These are phyloP conservation scores for Rhynchosporium agropyri DNA, from an alignment of 2,329 filamentous ascomycete species.

Conservation along the genomic window DNA sequence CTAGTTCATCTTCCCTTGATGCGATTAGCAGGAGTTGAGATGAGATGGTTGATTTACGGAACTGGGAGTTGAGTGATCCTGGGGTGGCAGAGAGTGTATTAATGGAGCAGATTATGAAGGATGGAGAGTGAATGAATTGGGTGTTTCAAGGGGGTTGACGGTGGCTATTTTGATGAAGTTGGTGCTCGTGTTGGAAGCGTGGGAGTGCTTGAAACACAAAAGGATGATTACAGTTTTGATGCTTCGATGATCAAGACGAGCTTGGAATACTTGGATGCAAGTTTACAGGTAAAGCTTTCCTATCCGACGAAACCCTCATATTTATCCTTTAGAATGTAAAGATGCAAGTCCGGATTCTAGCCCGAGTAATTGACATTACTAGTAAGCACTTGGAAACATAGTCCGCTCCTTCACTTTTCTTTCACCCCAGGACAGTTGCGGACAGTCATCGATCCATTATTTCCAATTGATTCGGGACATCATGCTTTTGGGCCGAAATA, in stretches of 20 bases:
- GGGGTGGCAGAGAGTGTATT: not conserved
- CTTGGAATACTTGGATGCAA: no score
- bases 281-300: no score
- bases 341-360: not conserved
- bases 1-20: not conserved
- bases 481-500: no score
- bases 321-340: no score
- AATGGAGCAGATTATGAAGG: conserved; percentile 4
- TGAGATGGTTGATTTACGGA: conserved; percentile 1
- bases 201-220: not conserved
- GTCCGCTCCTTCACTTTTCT: no score
- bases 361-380: conserved; percentile 3
- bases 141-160: not conserved
- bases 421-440: no score
- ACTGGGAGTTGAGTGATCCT: conserved; percentile 4
- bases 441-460: no score
- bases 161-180: conserved; percentile 10
- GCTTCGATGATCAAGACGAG: no score
- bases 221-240: not conserved
- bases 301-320: no score
- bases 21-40: conserved; percentile 3
- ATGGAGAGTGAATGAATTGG: conserved; percentile 1
- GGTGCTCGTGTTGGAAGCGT: conserved; percentile 4
- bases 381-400: conserved; percentile 6
- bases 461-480: no score